These are phyloP conservation scores for Mucor ambiguus DNA, from an alignment of 371 early-diverging fungal genomes.

Conservation along the genomic window DNA sequence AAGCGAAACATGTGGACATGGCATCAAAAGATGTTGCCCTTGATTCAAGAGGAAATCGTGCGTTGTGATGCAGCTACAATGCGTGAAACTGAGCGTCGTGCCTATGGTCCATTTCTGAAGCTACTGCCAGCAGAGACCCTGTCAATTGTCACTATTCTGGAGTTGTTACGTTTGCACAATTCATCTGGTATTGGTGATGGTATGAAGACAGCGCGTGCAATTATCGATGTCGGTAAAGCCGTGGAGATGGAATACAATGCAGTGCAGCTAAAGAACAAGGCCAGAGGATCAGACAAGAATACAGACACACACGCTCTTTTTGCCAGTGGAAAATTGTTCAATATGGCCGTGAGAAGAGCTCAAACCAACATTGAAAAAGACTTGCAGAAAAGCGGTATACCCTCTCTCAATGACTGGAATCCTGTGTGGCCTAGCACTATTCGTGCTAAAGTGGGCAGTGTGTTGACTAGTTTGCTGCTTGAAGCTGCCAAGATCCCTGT, in stretches of 20 bases:
- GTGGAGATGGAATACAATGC: constrained; percentile 88
- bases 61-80: constrained; percentile 40
- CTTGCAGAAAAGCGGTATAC: constrained; percentile 26
- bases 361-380: constrained; percentile 60
- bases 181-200: constrained; percentile 63
- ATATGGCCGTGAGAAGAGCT: constrained; percentile 75
- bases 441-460: constrained; percentile 68
- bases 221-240: constrained; percentile 74
- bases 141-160: constrained; percentile 85
- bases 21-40: constrained; percentile 71
- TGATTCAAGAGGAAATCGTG: constrained; percentile 69
- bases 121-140: constrained; percentile 77
- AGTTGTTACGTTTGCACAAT: constrained; percentile 70
- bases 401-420: constrained; percentile 51
- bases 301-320: constrained; percentile 62
- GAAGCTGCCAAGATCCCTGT: constrained; percentile 77
- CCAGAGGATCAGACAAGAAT: constrained; percentile 15
- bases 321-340: constrained; percentile 75
- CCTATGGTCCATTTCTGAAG: constrained; percentile 75
- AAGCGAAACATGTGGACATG: constrained; percentile 72
- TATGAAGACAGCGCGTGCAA: constrained; percentile 65
- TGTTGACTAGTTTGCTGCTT: constrained; percentile 72
- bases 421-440: constrained; percentile 69
- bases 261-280: constrained; percentile 64
- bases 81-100: constrained; percentile 41